Conservation (phyloP, 257 asterid species). For the Solanum peruvianum region DNA sequence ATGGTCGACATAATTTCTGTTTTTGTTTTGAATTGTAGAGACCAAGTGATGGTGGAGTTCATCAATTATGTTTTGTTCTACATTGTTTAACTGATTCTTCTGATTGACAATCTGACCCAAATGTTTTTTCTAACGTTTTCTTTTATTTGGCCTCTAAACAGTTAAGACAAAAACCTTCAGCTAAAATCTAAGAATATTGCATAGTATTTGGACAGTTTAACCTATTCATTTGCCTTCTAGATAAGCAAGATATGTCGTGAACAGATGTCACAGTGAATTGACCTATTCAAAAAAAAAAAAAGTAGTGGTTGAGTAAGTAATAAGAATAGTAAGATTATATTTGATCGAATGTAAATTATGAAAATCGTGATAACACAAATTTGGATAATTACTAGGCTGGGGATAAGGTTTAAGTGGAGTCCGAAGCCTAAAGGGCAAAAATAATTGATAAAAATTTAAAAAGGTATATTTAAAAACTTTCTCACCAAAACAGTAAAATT, state of each 20-base stretch:
- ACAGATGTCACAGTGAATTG: too few relatives aligned
- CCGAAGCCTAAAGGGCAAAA: too few relatives aligned
- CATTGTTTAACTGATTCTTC: background rate
- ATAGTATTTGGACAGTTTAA: background rate
- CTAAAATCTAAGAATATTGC: background rate
- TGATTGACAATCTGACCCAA: background rate
- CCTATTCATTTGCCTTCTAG: background rate
- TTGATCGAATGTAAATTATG: background rate
- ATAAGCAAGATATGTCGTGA: background rate
- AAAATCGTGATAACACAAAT: background rate
- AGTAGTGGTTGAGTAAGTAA: too few relatives aligned
- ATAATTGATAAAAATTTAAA: fast-evolving
- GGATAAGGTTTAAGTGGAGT: too few relatives aligned
- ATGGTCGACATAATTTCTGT: background rate
- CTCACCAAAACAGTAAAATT: too few relatives aligned
- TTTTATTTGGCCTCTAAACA: background rate
- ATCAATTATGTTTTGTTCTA: background rate
- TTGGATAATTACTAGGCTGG: too few relatives aligned
- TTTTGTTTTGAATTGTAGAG: background rate
- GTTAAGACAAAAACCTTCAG: background rate
- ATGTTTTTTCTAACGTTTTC: background rate
- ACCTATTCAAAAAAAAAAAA: too few relatives aligned
- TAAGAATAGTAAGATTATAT: background rate
- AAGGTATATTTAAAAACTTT: too few relatives aligned
- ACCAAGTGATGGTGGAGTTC: background rate